Evolutionary conservation across 2,329 filamentous ascomycete genomes (phyloP).

Genomic region (Fusarium agapanthi): DNA sequence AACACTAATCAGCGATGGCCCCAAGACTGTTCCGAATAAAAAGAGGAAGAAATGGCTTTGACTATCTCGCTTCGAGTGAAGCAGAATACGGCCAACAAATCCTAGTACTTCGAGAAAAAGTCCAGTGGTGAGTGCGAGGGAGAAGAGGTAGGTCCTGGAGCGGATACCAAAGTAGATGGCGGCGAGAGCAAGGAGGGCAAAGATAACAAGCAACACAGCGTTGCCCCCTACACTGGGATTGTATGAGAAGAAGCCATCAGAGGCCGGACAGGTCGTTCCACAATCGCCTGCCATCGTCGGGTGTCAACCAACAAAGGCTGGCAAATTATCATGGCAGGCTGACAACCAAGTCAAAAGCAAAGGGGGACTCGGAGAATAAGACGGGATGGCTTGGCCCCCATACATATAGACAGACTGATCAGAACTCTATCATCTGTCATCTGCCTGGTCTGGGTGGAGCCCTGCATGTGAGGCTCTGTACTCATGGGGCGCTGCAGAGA

Average conservation of each 20-base stretch:
- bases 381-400: slow-evolving; percentile 34
- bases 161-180: slow-evolving; percentile 51
- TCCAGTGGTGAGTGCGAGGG: slow-evolving; percentile 51
- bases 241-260: slow-evolving; percentile 51
- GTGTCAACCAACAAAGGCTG: slow-evolving; percentile 26
- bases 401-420: slow-evolving; percentile 37
- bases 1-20: slow-evolving; percentile 55
- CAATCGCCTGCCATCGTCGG: slow-evolving; percentile 49
- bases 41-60: slow-evolving; percentile 54
- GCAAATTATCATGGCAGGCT: slow-evolving; percentile 40
- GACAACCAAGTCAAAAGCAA: slow-evolving; percentile 18
- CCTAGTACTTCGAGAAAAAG: slow-evolving; percentile 56
- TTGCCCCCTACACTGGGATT: slow-evolving; percentile 51
- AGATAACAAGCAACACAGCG: slow-evolving; percentile 51
- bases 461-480: slow-evolving; percentile 42
- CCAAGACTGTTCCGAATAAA: slow-evolving; percentile 57
- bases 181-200: slow-evolving; percentile 51
- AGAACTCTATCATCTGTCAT: slow-evolving; percentile 16
- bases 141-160: slow-evolving; percentile 53
- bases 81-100: slow-evolving; percentile 56
- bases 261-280: slow-evolving; percentile 48
- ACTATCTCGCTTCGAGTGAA: slow-evolving; percentile 47
- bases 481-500: slow-evolving; percentile 26
- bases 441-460: slow-evolving; percentile 21
- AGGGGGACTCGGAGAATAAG: slow-evolving; percentile 16